Base-by-base conservation (phyloP, 192 early-diverging fungal genomes). In the Powellomyces hirtus region DNA sequence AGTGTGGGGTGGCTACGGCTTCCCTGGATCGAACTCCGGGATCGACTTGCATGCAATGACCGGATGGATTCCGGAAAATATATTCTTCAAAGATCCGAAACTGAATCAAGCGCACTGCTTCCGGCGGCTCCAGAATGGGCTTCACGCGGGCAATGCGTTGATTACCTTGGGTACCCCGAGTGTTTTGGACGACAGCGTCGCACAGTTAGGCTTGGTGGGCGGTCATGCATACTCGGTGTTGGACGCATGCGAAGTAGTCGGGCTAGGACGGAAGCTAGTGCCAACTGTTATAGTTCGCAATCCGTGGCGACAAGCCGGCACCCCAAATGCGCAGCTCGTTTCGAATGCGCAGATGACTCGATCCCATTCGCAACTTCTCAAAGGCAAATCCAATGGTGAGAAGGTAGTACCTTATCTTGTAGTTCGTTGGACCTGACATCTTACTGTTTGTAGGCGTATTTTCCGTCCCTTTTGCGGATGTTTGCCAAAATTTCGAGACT, bases 1-100 rank as follows among this genome's bases (percentile, higher is more conserved):
- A 76, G 73, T 95, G 0, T 93, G 92, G 90, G 95, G 95, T 49
- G 95, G 95, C 20, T 97, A 95, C 71, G 90, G 92, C 69, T 97
- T 95, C 74, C 93, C 92, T 1, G 95, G 93, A 50, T 94, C 93
- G 49, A 95, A 94, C 74, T 92, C 95, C 11, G 92, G 95, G 38
- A 94, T 93, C 38, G 95, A 97, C 74, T 75, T 96, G 27, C 85
- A 94, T 81, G 75, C 90, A 8, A 74, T 97, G 67, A 95, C 95
- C 2, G 95, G 92, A 1, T 97, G 95, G 95, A 90, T 95, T 33
- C 95, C 95, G 1, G 95, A 97, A 66, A 86, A 94, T 45, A 79
- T 97, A 11, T 94, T 94, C 79, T 84, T 94, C 50, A 79, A 90
- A 33, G 91, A 91, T 79, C 77, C 75, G 72, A 55, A 59, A 40